Evolutionary conservation across 352 stramenopile species (phyloP), one percentile per base, ranked within the genome.

Genomic region (Phytopythium sindhum): DNA sequence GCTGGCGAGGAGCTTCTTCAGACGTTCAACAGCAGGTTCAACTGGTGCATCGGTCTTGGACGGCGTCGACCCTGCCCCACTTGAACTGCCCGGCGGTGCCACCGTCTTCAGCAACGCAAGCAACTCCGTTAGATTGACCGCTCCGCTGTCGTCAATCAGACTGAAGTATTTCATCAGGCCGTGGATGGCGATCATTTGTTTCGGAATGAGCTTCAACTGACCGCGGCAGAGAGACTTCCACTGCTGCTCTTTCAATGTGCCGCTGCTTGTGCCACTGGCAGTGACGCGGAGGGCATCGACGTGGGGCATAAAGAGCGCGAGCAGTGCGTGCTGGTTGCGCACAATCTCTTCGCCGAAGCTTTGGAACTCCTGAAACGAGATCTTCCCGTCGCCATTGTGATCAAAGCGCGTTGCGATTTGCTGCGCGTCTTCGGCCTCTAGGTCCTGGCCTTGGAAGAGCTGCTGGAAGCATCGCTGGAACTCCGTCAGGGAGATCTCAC

Each of bases 321-420:
- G 33, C n/a, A 84, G 39, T 8, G 50, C 29, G 11, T 68, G 64
- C n/a, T 80, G 73, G 2, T 77, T 73, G 10, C 54, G 67, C 21
- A 73, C 64, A 21, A 91, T 68, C n/a, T 80, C 74, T 1, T 57
- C 47, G 0, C 69, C 68, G 61, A 91, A 93, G n/a, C 35, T 60
- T 41, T 86, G 71, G 47, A 95, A 90, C 57, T 93, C 84, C 2
- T 65, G 70, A 14, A 69, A 67, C 15, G 82, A 89, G 41, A 95
- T 78, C 15, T 66, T 61, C 10, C 81, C 79, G 42, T 89, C 80
- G n/a, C 70, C 60, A 42, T 93, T 81, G 0, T 59, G 66, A 51
- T 93, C 83, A 63, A 91, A 88, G 1, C 74, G 70, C 24, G 67
- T 44, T 12, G 78, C 65, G 12, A 91, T 74, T 51, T 73, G 53